phyloP scores from a whole-genome alignment of 2,329 filamentous ascomycete genomes.

The Paradendryphiella salina region DNA sequence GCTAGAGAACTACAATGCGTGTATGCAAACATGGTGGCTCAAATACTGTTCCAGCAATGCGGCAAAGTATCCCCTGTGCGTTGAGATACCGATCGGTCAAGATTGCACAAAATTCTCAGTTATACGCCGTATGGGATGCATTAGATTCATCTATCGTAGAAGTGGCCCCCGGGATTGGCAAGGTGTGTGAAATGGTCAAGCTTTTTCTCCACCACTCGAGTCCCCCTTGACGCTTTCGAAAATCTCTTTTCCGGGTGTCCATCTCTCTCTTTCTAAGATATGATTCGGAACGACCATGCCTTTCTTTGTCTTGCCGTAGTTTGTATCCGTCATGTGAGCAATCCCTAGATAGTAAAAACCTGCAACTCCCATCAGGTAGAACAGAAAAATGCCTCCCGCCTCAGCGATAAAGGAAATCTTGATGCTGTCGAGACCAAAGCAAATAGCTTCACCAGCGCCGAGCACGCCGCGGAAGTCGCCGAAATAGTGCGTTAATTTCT shows the following conservation, averaged over 20 bases:
- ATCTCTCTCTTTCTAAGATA: constrained; percentile 25
- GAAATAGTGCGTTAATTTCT: constrained; percentile 39
- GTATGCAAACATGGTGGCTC: background rate
- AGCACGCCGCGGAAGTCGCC: constrained; percentile 39
- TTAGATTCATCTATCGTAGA: background rate
- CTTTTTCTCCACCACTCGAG: background rate
- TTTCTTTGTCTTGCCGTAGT: constrained; percentile 33
- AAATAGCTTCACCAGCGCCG: constrained; percentile 38
- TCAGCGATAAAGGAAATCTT: constrained; percentile 38
- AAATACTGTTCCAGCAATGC: too few relatives aligned
- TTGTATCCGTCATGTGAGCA: constrained; percentile 37
- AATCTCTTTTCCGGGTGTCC: constrained; percentile 23
- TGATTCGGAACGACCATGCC: constrained; percentile 37
- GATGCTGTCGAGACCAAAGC: constrained; percentile 39
- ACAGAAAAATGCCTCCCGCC: constrained; percentile 35
- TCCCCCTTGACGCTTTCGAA: constrained; percentile 4
- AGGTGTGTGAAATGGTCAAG: background rate
- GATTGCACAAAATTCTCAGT: too few relatives aligned
- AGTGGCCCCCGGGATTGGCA: background rate
- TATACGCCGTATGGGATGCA: too few relatives aligned
- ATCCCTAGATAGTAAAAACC: constrained; percentile 37
- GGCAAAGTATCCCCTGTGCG: too few relatives aligned
- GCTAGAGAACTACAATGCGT: background rate
- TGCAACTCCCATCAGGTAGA: constrained; percentile 33
- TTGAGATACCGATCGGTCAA: too few relatives aligned